Percentiles rank a stretch among this genome's conserved stretches.
Evolutionary conservation across 768 basidiomycete genomes (phyloP).

Genomic region (Leccinum rimulosum): DNA sequence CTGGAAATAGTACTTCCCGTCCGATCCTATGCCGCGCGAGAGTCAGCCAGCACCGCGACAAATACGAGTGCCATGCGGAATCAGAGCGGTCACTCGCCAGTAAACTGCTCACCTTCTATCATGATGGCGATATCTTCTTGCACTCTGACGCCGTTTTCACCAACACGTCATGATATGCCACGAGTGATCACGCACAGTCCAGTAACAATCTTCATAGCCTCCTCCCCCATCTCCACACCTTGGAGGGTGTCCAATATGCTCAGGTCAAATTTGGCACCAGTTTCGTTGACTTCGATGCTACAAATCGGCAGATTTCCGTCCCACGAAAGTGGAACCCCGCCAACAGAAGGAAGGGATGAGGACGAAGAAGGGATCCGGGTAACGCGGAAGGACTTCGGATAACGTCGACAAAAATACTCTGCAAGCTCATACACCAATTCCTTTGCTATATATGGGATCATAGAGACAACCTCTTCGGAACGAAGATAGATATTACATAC

Average conservation of each 20-base stretch:
- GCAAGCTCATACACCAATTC: conserved; percentile 68
- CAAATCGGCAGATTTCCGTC: conserved; percentile 48
- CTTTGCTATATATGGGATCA: conserved; percentile 41
- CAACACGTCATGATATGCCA: neutral
- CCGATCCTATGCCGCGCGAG: conserved; percentile 43
- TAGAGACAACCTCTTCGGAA: neutral
- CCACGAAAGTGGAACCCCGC: conserved; percentile 35
- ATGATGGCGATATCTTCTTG: conserved; percentile 60
- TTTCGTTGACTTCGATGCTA: conserved; percentile 49
- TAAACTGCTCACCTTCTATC: conserved; percentile 47
- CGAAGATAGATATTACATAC: conserved; percentile 10
- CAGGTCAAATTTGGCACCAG: conserved; percentile 50
- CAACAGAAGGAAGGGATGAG: conserved; percentile 14
- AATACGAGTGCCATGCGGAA: conserved; percentile 8
- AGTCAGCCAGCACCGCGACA: conserved; percentile 19
- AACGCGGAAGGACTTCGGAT: conserved; percentile 55
- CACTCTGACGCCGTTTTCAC: conserved; percentile 34
- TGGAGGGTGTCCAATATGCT: conserved; percentile 27
- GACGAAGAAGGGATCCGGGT: conserved; percentile 32
- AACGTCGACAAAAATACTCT: conserved; percentile 62
- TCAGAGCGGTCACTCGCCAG: conserved; percentile 16
- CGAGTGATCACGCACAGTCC: conserved; percentile 47
- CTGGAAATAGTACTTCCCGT: conserved; percentile 74
- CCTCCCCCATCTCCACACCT: conserved; percentile 34
- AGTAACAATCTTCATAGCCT: conserved; percentile 61